phyloP scores from a whole-genome alignment of 371 early-diverging fungal genomes.

The Apophysomyces ossiformis region DNA sequence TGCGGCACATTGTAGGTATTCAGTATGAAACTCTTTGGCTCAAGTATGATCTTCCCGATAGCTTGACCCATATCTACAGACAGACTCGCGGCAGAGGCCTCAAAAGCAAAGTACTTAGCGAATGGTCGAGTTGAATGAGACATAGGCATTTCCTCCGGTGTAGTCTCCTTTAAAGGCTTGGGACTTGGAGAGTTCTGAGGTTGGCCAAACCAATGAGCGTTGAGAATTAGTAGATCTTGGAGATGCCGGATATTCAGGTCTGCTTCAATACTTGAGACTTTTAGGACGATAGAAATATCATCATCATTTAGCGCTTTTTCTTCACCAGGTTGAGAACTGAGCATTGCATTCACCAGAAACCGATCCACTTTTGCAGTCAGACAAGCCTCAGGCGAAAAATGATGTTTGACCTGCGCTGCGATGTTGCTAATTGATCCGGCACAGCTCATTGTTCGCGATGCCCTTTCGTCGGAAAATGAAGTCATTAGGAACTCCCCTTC shows the following conservation, averaged over 20 bases:
- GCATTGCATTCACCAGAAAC: conserved; percentile 61
- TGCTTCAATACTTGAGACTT: conserved; percentile 57
- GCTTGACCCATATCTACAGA: conserved; percentile 78
- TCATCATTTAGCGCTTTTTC: conserved; percentile 26
- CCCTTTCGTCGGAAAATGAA: conserved; percentile 41
- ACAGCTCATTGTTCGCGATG: conserved; percentile 61
- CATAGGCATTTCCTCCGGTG: conserved; percentile 2
- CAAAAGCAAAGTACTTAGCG: conserved; percentile 57
- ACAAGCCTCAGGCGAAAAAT: conserved; percentile 86
- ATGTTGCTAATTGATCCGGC: conserved; percentile 63
- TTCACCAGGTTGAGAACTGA: conserved; percentile 51
- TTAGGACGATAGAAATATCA: conserved; percentile 64
- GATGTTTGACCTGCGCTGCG: conserved; percentile 72
- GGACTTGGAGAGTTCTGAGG: neutral
- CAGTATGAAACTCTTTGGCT: conserved; percentile 51
- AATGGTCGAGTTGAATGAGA: conserved; percentile 38
- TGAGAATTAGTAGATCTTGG: conserved; percentile 76
- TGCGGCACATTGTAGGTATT: conserved; percentile 53
- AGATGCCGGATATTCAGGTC: conserved; percentile 79
- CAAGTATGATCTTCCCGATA: conserved; percentile 68
- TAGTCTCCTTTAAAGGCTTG: neutral
- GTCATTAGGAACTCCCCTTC: conserved; percentile 73
- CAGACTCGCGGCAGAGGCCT: conserved; percentile 54
- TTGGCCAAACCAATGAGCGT: conserved; percentile 70
- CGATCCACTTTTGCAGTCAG: conserved; percentile 65